A percentile compares a stretch with the other conserved stretches of the same genome.
phyloP scores from a whole-genome alignment of 2,329 filamentous ascomycete species.

The Verticillium albo-atrum region DNA sequence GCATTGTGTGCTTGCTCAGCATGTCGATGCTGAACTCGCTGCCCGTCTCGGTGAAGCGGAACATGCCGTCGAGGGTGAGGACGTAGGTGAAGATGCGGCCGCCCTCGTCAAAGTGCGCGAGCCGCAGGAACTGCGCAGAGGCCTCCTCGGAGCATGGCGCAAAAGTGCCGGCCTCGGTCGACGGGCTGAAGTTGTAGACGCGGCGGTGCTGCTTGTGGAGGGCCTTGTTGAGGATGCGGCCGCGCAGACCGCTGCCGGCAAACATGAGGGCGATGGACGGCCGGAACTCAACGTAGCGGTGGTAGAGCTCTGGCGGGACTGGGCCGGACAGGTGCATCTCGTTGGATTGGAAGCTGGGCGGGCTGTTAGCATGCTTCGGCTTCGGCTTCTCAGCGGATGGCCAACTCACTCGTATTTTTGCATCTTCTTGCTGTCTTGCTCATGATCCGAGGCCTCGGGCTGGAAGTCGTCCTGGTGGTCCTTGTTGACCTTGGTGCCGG shows the following conservation, averaged over 20 bases:
- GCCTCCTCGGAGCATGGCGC: slow-evolving; percentile 64
- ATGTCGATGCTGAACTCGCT: slow-evolving; percentile 94
- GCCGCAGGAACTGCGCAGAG: slow-evolving; percentile 74
- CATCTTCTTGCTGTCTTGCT: slow-evolving; percentile 45
- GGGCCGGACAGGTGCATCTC: slow-evolving; percentile 85
- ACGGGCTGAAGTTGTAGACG: slow-evolving; percentile 82
- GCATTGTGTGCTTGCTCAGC: slow-evolving; percentile 94
- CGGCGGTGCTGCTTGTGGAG: slow-evolving; percentile 86
- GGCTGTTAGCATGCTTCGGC: not conserved
- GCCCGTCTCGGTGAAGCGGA: slow-evolving; percentile 92
- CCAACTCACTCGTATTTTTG: slow-evolving; percentile 72
- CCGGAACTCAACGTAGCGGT: slow-evolving; percentile 89
- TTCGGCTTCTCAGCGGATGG: too few species aligned
- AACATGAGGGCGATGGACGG: slow-evolving; percentile 91
- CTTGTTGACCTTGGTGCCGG: slow-evolving; percentile 65
- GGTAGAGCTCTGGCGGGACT: slow-evolving; percentile 75
- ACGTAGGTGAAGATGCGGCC: slow-evolving; percentile 89
- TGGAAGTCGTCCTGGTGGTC: slow-evolving; percentile 46
- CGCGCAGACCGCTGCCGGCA: slow-evolving; percentile 69
- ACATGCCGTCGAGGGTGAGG: slow-evolving; percentile 77
- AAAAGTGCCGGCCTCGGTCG: slow-evolving; percentile 69
- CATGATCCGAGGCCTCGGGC: slow-evolving; percentile 19
- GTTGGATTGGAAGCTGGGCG: slow-evolving; percentile 78
- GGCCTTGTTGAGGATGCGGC: slow-evolving; percentile 75
- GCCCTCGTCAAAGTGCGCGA: slow-evolving; percentile 82